These are phyloP conservation scores for Bullera alba DNA, from an alignment of 768 basidiomycete species.

Conservation along the genomic window DNA sequence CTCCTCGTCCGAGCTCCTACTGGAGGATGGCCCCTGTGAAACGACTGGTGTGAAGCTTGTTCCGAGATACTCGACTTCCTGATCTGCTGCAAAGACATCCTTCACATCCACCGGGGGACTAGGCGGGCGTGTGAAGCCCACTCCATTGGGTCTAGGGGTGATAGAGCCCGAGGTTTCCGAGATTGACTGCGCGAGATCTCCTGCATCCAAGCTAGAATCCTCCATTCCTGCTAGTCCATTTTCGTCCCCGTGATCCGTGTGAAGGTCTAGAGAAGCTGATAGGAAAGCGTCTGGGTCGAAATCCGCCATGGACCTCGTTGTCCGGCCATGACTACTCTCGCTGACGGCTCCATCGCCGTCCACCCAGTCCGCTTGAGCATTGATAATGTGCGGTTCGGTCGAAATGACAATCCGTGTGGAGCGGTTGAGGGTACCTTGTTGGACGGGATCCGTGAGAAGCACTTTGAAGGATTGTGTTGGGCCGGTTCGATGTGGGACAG, in stretches of 20 bases:
- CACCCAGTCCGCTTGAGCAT: neutral
- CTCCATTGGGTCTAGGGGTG: neutral
- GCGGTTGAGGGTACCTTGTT: conserved; percentile 59
- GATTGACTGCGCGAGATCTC: neutral
- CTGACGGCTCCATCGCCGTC: conserved; percentile 5
- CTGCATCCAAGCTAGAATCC: conserved; percentile 1
- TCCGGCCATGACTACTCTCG: conserved; percentile 9
- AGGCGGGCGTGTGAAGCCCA: neutral
- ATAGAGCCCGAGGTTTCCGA: neutral
- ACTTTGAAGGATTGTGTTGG: conserved; percentile 36
- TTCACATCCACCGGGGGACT: neutral
- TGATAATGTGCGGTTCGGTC: conserved; percentile 8
- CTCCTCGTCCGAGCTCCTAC: conserved; percentile 15
- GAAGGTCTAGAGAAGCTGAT: conserved; percentile 21
- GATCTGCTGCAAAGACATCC: conserved; percentile 2
- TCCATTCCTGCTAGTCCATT: conserved; percentile 2
- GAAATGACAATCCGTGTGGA: conserved; percentile 57
- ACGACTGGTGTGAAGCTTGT: conserved; percentile 17
- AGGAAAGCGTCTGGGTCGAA: conserved; percentile 43
- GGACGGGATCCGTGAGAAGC: conserved; percentile 61
- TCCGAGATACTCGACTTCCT: conserved; percentile 9
- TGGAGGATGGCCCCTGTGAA: conserved; percentile 2
- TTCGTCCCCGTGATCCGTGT: conserved; percentile 7
- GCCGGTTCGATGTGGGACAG: neutral
- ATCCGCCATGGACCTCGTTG: conserved; percentile 20